Conservation (phyloP, 345 rosid genomes). For the Aethionema arabicum region DNA sequence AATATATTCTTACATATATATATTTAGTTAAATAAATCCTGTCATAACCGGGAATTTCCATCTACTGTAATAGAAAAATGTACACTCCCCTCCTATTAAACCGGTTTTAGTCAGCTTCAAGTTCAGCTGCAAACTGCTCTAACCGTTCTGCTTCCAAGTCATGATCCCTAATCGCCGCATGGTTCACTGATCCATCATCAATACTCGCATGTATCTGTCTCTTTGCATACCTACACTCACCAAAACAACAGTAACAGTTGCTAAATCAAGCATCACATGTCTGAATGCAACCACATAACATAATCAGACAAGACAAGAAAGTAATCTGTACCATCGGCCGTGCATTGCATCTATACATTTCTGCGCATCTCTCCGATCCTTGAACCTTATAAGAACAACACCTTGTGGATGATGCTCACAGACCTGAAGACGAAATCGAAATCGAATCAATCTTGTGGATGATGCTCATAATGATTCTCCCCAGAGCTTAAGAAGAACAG, state of each 20-base stretch:
- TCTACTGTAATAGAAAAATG: too few relatives aligned
- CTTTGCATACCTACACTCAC: conserved; percentile 73
- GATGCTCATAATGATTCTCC: neutral
- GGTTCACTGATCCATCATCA: conserved; percentile 84
- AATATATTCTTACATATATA: too few relatives aligned
- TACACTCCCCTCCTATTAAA: neutral
- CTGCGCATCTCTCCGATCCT: conserved; percentile 83
- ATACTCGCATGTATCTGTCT: conserved; percentile 75
- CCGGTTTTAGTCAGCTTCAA: conserved; percentile 62
- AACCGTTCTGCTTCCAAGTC: conserved; percentile 63
- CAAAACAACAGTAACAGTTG: neutral
- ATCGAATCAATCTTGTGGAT: neutral
- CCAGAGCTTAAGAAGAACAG: conserved; percentile 2
- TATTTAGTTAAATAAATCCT: too few relatives aligned
- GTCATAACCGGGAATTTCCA: too few relatives aligned
- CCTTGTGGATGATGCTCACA: conserved; percentile 91
- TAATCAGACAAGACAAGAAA: conserved; percentile 6
- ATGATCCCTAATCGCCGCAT: conserved; percentile 62
- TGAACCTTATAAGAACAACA: conserved; percentile 78
- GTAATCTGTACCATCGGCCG: conserved; percentile 71
- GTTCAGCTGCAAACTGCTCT: conserved; percentile 89
- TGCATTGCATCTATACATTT: conserved; percentile 91
- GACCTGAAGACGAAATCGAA: conserved; percentile 47
- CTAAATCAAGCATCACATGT: neutral
- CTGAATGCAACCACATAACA: neutral